Conservation (phyloP, 257 asterid species). For the Solanum arcanum region DNA sequence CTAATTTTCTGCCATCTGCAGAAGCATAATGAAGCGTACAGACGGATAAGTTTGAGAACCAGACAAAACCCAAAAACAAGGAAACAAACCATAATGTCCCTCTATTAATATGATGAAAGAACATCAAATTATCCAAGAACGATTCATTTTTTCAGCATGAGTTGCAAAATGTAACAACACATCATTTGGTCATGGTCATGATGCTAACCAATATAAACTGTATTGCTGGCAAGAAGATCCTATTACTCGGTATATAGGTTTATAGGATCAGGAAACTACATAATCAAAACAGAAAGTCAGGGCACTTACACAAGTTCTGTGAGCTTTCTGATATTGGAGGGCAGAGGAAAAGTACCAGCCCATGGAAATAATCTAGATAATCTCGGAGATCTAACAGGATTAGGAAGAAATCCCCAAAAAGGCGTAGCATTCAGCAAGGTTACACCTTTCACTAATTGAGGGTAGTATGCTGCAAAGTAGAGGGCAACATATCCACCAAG, state of each 20-base stretch:
- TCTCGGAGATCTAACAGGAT: slow-evolving; percentile 70
- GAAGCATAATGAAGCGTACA: neutral
- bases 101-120: neutral
- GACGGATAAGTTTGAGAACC: neutral
- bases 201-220: neutral
- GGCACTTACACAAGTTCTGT: slow-evolving; percentile 52
- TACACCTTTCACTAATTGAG: slow-evolving; percentile 83
- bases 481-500: slow-evolving; percentile 92
- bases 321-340: slow-evolving; percentile 44
- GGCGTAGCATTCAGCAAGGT: slow-evolving; percentile 91
- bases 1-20: slow-evolving; percentile 90
- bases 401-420: slow-evolving; percentile 91
- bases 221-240: neutral
- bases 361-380: slow-evolving; percentile 70
- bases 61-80: neutral
- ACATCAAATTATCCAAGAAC: neutral
- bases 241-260: neutral
- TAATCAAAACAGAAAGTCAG: neutral
- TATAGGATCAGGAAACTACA: neutral
- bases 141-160: neutral
- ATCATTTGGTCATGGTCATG: neutral
- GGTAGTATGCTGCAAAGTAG: slow-evolving; percentile 74
- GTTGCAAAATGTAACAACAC: neutral
- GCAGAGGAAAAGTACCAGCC: slow-evolving; percentile 92
- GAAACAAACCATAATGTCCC: neutral